phyloP scores from a whole-genome alignment of 192 early-diverging fungal species.

The Backusella morwellensis region DNA sequence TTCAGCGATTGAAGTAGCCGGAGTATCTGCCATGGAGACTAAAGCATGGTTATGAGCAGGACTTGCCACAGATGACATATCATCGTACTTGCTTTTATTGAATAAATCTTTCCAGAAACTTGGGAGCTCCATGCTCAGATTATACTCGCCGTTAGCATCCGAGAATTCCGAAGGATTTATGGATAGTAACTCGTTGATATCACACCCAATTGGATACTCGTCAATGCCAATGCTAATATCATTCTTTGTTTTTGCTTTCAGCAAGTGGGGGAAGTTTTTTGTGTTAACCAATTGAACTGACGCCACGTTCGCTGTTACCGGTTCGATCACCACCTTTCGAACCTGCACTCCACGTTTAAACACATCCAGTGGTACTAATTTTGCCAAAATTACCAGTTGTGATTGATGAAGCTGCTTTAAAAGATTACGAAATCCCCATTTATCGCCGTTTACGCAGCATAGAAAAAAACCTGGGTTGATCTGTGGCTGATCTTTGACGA shows the following conservation, averaged over 20 bases:
- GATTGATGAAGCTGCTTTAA: neutral
- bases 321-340: neutral
- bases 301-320: neutral
- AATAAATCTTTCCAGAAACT: neutral
- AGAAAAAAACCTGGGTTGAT: neutral
- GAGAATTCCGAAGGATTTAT: too few species aligned
- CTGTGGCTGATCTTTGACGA: neutral
- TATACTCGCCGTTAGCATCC: neutral
- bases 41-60: neutral
- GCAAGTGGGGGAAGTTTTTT: neutral
- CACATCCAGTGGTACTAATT: neutral
- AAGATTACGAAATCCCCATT: neutral
- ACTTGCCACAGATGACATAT: neutral
- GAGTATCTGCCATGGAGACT: neutral
- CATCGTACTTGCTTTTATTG: neutral
- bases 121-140: neutral
- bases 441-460: neutral
- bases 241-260: neutral
- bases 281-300: neutral
- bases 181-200: too few species aligned
- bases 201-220: neutral
- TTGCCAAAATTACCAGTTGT: neutral
- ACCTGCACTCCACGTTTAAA: neutral
- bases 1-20: neutral
- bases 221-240: neutral